Conservation (phyloP, 768 basidiomycete species). For the Agrocybe pediades region DNA sequence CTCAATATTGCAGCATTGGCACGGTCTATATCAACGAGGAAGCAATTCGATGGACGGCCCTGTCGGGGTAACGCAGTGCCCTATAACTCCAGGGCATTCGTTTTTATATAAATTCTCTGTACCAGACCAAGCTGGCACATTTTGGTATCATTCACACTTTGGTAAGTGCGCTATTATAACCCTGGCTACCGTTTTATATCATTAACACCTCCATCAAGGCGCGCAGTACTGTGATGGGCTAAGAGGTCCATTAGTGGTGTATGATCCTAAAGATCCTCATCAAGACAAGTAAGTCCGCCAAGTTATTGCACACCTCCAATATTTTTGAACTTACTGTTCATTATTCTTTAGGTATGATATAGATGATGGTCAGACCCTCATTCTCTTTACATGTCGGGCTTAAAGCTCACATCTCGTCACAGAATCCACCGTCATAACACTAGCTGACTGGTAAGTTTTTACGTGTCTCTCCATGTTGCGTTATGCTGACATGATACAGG, state of each 20-base stretch:
- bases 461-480: not conserved
- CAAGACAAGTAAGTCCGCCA: not conserved
- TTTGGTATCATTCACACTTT: conserved; percentile 38
- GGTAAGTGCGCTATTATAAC: conserved; percentile 11
- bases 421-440: conserved; percentile 46
- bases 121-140: conserved; percentile 38
- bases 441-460: conserved; percentile 45
- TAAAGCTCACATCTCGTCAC: not conserved
- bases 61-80: conserved; percentile 39
- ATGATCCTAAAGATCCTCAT: conserved; percentile 42
- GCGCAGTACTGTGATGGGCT: conserved; percentile 60
- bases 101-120: conserved; percentile 39
- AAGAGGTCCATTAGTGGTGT: conserved; percentile 47
- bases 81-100: conserved; percentile 34
- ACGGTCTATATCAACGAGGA: conserved; percentile 36
- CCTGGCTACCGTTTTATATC: conserved; percentile 12
- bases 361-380: conserved; percentile 40
- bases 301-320: not conserved
- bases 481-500: conserved; percentile 8
- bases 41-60: conserved; percentile 40
- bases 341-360: conserved; percentile 31
- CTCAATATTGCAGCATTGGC: conserved; percentile 40
- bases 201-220: conserved; percentile 17
- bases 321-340: not conserved
- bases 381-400: not conserved